phyloP scores from a whole-genome alignment of 2,329 filamentous ascomycete genomes.

The Phoma sp. region DNA sequence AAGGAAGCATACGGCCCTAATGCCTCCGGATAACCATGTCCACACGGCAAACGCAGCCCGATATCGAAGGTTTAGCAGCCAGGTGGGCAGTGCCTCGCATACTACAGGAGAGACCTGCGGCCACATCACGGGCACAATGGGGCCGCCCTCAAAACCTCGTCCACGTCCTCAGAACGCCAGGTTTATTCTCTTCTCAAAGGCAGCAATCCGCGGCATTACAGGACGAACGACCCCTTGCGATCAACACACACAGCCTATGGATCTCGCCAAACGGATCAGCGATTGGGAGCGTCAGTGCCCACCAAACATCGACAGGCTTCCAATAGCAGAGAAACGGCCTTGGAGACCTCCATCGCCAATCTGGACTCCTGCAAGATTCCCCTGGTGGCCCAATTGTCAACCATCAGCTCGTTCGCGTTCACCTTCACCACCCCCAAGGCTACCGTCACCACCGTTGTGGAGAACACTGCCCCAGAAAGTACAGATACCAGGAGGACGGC shows the following conservation, averaged over 20 bases:
- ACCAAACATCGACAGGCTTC: not conserved
- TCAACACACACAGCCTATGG: not conserved
- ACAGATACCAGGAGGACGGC: not conserved
- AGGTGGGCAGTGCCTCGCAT: not conserved
- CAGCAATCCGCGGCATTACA: not conserved
- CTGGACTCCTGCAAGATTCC: not conserved
- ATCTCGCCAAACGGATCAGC: not conserved
- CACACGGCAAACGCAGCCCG: not conserved
- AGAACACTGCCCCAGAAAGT: not conserved
- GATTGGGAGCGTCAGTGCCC: not conserved
- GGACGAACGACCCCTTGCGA: not conserved
- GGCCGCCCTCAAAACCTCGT: not conserved
- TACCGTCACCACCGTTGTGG: not conserved
- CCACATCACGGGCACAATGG: not conserved
- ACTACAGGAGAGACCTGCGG: not conserved
- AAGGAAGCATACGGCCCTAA: not conserved
- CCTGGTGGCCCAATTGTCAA: not conserved
- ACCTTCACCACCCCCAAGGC: not conserved
- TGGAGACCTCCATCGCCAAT: not conserved
- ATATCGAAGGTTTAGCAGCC: not conserved
- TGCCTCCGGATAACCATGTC: not conserved
- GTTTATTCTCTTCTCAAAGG: not conserved
- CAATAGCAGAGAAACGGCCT: not conserved
- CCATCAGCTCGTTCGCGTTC: not conserved
- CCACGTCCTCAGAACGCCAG: not conserved